A percentile compares a stretch with the other conserved stretches of the same genome.
Conservation (phyloP, 495 filamentous ascomycete species). For the Xylaria grammica region DNA sequence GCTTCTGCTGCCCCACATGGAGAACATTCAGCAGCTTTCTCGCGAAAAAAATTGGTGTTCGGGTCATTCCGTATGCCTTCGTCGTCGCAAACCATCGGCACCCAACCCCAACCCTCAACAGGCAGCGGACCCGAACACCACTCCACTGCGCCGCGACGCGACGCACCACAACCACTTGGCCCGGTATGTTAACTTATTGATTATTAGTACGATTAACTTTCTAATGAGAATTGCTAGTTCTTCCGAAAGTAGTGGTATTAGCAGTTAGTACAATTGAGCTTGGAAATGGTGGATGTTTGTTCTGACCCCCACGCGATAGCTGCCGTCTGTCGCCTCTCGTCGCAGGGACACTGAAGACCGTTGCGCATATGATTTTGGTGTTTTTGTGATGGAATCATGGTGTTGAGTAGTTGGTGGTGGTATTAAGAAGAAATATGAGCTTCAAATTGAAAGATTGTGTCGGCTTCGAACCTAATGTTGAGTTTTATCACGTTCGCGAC, state of each 20-base stretch:
- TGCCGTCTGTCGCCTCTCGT: background rate
- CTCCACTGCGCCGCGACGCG: background rate
- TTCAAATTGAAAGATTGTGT: conserved; percentile 7
- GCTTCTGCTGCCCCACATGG: background rate
- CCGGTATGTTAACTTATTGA: background rate
- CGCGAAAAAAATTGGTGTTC: background rate
- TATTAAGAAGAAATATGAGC: background rate
- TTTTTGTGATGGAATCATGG: background rate
- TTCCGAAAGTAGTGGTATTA: background rate
- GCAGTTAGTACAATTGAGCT: background rate
- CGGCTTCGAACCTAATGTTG: background rate
- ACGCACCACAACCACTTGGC: background rate
- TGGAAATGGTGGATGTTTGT: background rate
- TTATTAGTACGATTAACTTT: background rate
- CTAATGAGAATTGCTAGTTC: background rate
- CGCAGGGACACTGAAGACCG: background rate
- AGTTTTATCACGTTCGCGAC: background rate
- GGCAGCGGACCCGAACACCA: background rate
- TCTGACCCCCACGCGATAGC: conserved; percentile 1
- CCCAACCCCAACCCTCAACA: background rate
- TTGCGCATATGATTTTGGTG: background rate
- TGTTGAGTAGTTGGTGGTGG: conserved; percentile 6
- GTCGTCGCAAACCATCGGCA: conserved; percentile 4
- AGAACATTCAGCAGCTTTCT: background rate
- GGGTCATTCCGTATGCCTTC: background rate